Evolutionary conservation across 148 eudicot genomes (phyloP), one percentile per base, ranked within the genome.

Genomic region (Rhododendron williamsianum): DNA sequence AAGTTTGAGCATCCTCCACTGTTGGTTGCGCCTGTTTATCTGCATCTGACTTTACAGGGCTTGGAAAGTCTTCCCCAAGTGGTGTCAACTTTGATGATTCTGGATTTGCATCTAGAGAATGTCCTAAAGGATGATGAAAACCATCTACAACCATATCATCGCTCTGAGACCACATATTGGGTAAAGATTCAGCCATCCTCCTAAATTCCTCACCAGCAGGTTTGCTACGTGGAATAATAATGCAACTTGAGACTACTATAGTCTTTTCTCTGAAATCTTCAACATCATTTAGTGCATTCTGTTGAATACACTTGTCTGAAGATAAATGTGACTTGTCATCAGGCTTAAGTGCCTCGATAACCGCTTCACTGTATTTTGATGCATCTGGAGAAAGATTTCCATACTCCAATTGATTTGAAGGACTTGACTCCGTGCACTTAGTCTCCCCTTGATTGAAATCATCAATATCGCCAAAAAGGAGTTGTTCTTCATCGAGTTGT

Each of bases 381-480:
- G 84, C 84, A 83, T 65, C 81, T 81, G 27, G 86, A 51, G 82
- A 80, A 82, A 81, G 67, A 23, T 72, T 72, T 85, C 81, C 85
- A 81, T 88, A 65, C 63, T 81, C 91, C 78, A 79, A 78, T 16
- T 84, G 73, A 85, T 72, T 87, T n/a, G 87, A 58, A 86, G 88
- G 58, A 41, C 30, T 67, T 46, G 56, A 83, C 27, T 87, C 84
- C 46, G 23, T 45, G 25, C 35, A 74, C 30, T 76, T 81, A 71
- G 21, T 87, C 21, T 88, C 85, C 86, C 81, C 80, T 16, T 72
- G 38, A 71, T 88, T 86, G 23, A 84, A 78, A 85, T 86, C 93
- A 87, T 91, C 94, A 81, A 92, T 78, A 82, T 93, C 93, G 82
- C 96, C 93, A 41, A 91, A 94, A 65, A 85, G 81, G 84, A 96